Conservation (phyloP, 805 yeast species). For the Candida tibetensis region DNA sequence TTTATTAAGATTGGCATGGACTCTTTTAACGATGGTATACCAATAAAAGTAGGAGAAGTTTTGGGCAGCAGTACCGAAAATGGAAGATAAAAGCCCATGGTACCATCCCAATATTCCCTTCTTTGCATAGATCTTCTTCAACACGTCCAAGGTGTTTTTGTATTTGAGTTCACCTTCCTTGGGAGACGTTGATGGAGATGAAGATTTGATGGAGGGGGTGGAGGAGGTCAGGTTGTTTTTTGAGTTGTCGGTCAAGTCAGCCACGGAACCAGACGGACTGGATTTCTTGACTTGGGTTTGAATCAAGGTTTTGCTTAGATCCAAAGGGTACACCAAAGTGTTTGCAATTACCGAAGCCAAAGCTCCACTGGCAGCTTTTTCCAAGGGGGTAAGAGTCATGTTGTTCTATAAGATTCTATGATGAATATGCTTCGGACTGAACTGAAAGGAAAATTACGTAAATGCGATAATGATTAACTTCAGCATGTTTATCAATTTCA, state of each 20-base stretch:
- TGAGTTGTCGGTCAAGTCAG: constrained; percentile 4
- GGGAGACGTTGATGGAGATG: background rate
- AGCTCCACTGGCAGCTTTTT: constrained; percentile 80
- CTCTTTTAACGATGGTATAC: constrained; percentile 69
- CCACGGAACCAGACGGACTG: constrained; percentile 4
- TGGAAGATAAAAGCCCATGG: constrained; percentile 65
- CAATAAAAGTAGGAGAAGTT: constrained; percentile 84
- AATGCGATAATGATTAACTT: too few relatives aligned
- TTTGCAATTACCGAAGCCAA: constrained; percentile 79
- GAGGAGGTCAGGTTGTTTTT: too few relatives aligned
- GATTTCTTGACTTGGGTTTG: constrained; percentile 59
- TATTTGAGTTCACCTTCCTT: constrained; percentile 38
- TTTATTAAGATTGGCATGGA: constrained; percentile 43
- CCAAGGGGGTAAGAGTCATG: constrained; percentile 64
- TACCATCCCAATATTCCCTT: constrained; percentile 70
- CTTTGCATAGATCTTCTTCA: constrained; percentile 52
- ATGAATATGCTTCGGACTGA: too few relatives aligned
- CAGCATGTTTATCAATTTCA: background rate
- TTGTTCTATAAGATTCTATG: too few relatives aligned
- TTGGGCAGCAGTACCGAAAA: constrained; percentile 71
- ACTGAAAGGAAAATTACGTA: too few relatives aligned
- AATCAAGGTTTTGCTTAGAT: constrained; percentile 69
- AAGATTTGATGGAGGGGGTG: too few relatives aligned
- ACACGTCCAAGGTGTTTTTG: constrained; percentile 59
- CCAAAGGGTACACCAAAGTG: constrained; percentile 76